Base-by-base conservation (phyloP, 1,284 basidiomycete genomes). In the Sphaerobolus stellatus region DNA sequence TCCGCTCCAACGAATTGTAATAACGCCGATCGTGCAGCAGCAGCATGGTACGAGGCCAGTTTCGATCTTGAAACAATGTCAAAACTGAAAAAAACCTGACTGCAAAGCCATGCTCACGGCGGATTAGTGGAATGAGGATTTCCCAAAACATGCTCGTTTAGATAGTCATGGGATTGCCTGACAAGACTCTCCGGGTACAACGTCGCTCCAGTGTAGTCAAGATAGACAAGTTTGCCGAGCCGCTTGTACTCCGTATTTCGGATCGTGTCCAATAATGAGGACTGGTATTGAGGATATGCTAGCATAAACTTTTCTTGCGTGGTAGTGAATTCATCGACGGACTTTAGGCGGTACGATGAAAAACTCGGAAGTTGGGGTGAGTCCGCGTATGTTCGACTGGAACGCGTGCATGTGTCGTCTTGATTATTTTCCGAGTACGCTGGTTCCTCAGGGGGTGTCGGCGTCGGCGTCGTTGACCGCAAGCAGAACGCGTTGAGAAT, bases 111-210 rank as follows among this genome's bases (percentile, higher is more conserved):
- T 59, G 70, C 72, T 62, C 64, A 85, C 88, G 85, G 85, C 57
- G 85, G 84, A 67, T 81, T 90, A 62, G 87, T 80, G 0, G 89
- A 91, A 67, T 92, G 89, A 0, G 89, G 90, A 66, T 92, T 92
- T 6, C 89, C 90, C 60, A 91, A 78, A 44, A 91, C 77, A 61
- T 71, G 82, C 41, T 73, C 74, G 34, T 75, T 79, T 31, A 92
- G 75, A 64, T 90, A 88, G 54, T 82, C 79, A 36, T 82, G 75
- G 61, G 90, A 87, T 5, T 81, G 78, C 41, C 75, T 78, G 57
- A 90, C 78, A 30, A 91, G 80, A 58, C 82, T 86, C 61, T 88
- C 86, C 16, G 89, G 88, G 62, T 89, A 89, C 30, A 90, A 64
- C 51, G 80, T 80, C 30, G 86, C 89, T 34, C 89, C 90, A 85